Base-by-base conservation (phyloP, 2,329 filamentous ascomycete species). In the Pseudogymnoascus sp. region DNA sequence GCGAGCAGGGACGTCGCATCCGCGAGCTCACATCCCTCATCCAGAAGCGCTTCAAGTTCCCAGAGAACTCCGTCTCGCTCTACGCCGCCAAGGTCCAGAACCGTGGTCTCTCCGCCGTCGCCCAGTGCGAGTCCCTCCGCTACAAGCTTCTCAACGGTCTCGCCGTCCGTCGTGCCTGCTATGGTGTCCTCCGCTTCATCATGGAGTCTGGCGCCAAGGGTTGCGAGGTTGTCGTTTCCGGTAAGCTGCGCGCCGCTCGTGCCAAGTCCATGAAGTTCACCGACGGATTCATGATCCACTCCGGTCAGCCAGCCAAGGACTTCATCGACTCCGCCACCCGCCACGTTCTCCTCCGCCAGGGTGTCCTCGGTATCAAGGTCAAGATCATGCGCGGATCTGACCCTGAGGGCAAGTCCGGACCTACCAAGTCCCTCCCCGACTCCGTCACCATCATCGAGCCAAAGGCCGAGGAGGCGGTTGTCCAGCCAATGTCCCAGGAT, bases 201-300 rank as follows among this genome's bases (percentile, higher is more conserved):
- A 99, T 99, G 94, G 94, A 99, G 90, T 90, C 85, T 73, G 94
- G 94, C 77, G 94, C 94, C 81, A 99, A 99, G 90, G 94, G 94
- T 81, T 99, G 94, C 80, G 94, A 99, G 85, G 94, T 99, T 71
- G 94, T 99, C 77, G 94, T 99, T 72, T 97, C 92, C 73, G 94
- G 94, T 80, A 99, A 99, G 89, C 90, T 99, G 74, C 89, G 94
- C 77, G 94, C 94, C 79, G 94, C 94, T 76, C 92, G 94, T 85
- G 94, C 94, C 81, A 99, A 99, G 91, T 91, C 86, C 84, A 99
- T 99, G 94, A 99, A 99, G 89, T 99, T 99, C 89, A 99, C 94
- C 81, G 92, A 99, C 81, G 94, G 94, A 79, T 99, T 99, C 91
- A 99, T 99, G 94, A 99, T 99, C 83, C 94, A 99, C 91, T 99